These are phyloP conservation scores for Oidiodendron maius DNA, from an alignment of 495 filamentous ascomycete genomes.

Conservation along the genomic window DNA sequence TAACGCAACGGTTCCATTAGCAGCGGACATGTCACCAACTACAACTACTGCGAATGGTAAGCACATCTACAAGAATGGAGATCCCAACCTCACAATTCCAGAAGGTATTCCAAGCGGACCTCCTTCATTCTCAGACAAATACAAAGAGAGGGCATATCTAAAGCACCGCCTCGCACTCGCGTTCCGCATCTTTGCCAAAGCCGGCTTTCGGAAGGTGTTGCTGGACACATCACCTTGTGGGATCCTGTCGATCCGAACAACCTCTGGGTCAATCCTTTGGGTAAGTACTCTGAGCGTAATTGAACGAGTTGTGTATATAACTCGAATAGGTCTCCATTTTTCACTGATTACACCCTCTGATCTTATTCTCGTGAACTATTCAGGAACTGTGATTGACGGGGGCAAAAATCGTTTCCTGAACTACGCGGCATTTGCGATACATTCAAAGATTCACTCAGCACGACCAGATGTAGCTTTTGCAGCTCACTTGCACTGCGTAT, in stretches of 20 bases:
- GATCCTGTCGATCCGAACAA: conserved; percentile 59
- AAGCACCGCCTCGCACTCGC: conserved; percentile 61
- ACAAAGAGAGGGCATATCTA: conserved; percentile 53
- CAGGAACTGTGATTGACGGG: conserved; percentile 60
- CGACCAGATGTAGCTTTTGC: conserved; percentile 66
- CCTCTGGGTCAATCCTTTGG: conserved; percentile 80
- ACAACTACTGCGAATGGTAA: too few relatives aligned
- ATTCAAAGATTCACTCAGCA: conserved; percentile 55
- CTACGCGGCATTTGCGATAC: conserved; percentile 54
- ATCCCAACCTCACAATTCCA: conserved; percentile 6
- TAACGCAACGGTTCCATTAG: too few relatives aligned
- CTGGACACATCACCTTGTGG: conserved; percentile 54
- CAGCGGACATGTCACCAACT: too few relatives aligned
- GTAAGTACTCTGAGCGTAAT: conserved; percentile 37
- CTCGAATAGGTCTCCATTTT: conserved; percentile 36
- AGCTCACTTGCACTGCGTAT: conserved; percentile 63
- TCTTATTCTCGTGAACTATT: conserved; percentile 61
- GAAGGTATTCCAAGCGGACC: conserved; percentile 11
- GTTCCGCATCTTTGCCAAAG: conserved; percentile 62
- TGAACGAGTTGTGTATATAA: background rate
- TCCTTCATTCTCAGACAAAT: conserved; percentile 11
- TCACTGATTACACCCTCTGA: conserved; percentile 60
- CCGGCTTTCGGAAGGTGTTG: conserved; percentile 52
- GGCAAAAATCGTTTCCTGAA: conserved; percentile 28
- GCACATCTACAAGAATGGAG: conserved; percentile 2